Evolutionary conservation across 2,329 filamentous ascomycete species (phyloP).

Genomic region (Chaetothyriales sp.): DNA sequence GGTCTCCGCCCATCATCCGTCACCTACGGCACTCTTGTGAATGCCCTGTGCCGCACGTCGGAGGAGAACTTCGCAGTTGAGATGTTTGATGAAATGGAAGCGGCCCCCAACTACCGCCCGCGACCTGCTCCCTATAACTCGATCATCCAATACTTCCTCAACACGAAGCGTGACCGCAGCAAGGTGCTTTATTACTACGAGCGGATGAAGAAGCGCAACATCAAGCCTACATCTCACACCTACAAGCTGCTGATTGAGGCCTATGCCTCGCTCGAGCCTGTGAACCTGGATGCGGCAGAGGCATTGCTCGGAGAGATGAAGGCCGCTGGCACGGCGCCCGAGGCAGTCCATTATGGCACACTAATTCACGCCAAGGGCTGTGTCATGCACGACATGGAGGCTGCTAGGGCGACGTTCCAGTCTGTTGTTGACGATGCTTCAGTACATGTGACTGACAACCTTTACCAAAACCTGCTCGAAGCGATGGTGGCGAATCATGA

Average conservation of each 20-base stretch:
- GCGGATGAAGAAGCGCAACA: slow-evolving; percentile 76
- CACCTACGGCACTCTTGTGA: slow-evolving; percentile 96
- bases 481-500: slow-evolving; percentile 89
- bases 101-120: slow-evolving; percentile 96
- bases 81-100: slow-evolving; percentile 98
- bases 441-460: slow-evolving; percentile 61
- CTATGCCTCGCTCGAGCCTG: slow-evolving; percentile 80
- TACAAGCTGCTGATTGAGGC: slow-evolving; percentile 96
- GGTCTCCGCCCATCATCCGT: slow-evolving; percentile 93
- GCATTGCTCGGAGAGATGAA: slow-evolving; percentile 66
- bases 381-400: slow-evolving; percentile 77
- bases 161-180: slow-evolving; percentile 84
- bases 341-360: slow-evolving; percentile 89
- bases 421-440: slow-evolving; percentile 53
- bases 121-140: slow-evolving; percentile 95
- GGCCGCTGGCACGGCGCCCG: slow-evolving; percentile 56
- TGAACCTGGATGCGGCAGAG: slow-evolving; percentile 79
- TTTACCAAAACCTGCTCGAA: slow-evolving; percentile 96
- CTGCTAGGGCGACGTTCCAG: slow-evolving; percentile 69
- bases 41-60: slow-evolving; percentile 88
- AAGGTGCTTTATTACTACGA: slow-evolving; percentile 94
- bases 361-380: slow-evolving; percentile 93
- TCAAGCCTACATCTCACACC: slow-evolving; percentile 84
- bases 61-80: slow-evolving; percentile 97
- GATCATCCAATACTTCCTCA: slow-evolving; percentile 98